These are phyloP conservation scores for Arctium minus DNA, from an alignment of 129 eudicot species.

Conservation along the genomic window DNA sequence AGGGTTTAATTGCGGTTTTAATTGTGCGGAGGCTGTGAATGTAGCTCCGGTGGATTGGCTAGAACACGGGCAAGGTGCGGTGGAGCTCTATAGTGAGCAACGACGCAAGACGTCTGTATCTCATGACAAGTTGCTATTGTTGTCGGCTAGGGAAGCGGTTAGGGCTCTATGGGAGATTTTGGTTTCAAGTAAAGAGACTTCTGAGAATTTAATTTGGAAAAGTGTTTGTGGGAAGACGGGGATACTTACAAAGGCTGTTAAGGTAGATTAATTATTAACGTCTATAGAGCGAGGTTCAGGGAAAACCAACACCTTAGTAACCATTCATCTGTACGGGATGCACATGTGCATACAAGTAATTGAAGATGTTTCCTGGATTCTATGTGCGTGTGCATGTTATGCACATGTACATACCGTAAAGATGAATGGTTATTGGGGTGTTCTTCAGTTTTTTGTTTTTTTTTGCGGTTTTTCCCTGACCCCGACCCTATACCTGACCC, in stretches of 20 bases:
- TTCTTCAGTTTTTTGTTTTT: background rate
- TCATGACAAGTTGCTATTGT: conserved; percentile 68
- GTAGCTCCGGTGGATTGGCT: conserved; percentile 89
- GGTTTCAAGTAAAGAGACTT: conserved; percentile 25
- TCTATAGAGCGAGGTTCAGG: background rate
- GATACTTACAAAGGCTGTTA: conserved; percentile 51
- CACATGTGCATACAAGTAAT: background rate
- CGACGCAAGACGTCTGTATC: conserved; percentile 69
- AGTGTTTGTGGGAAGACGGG: conserved; percentile 65
- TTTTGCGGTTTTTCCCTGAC: background rate
- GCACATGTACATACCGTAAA: background rate
- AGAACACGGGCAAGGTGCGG: conserved; percentile 71
- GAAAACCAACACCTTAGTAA: background rate
- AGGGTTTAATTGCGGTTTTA: conserved; percentile 89
- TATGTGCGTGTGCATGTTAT: background rate
- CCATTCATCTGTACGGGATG: background rate
- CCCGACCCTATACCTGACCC: background rate
- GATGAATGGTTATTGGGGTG: background rate
- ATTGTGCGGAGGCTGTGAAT: conserved; percentile 88
- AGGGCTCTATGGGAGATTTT: conserved; percentile 49
- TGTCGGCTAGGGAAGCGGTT: conserved; percentile 54
- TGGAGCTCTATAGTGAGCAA: conserved; percentile 69
- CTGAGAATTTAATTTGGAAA: conserved; percentile 49
- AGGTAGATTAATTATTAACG: conserved; percentile 35
- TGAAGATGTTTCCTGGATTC: background rate